phyloP scores from a whole-genome alignment of 139 green algal genomes.

The Desmodesmus armatus region DNA sequence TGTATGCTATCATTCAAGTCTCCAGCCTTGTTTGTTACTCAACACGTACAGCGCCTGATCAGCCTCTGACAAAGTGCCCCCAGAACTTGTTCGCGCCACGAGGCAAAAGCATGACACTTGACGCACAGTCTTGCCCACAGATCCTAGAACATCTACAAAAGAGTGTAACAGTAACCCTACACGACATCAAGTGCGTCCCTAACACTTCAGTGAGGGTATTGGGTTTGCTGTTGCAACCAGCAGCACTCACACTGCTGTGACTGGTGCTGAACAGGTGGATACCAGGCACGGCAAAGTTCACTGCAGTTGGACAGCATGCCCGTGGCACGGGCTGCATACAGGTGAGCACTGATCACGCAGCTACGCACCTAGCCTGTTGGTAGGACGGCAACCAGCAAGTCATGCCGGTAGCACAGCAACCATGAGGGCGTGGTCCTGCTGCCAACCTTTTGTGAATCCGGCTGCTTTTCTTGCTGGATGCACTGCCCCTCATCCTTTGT shows the following conservation, averaged over 20 bases:
- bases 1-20: too few relatives aligned
- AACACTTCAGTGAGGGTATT: neutral
- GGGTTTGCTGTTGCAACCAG: neutral
- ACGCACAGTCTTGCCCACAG: slow-evolving; percentile 69
- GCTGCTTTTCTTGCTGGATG: too few relatives aligned
- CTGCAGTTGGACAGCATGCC: slow-evolving; percentile 78
- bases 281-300: slow-evolving; percentile 82
- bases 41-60: too few relatives aligned
- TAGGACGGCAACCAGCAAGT: too few relatives aligned
- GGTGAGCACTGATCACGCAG: slow-evolving; percentile 59
- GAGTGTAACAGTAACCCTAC: slow-evolving; percentile 81
- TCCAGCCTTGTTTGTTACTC: too few relatives aligned
- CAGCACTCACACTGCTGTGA: neutral
- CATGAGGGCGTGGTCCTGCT: too few relatives aligned
- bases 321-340: slow-evolving; percentile 81
- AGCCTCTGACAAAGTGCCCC: too few relatives aligned
- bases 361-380: too few relatives aligned
- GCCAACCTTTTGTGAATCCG: too few relatives aligned
- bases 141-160: slow-evolving; percentile 86
- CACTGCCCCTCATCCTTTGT: too few relatives aligned
- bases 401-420: too few relatives aligned
- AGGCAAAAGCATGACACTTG: slow-evolving; percentile 56
- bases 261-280: slow-evolving; percentile 81
- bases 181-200: slow-evolving; percentile 85
- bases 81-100: too few relatives aligned